Evolutionary conservation across 2,329 filamentous ascomycete species (phyloP).

Genomic region (Ascochyta viciae-villosae): DNA sequence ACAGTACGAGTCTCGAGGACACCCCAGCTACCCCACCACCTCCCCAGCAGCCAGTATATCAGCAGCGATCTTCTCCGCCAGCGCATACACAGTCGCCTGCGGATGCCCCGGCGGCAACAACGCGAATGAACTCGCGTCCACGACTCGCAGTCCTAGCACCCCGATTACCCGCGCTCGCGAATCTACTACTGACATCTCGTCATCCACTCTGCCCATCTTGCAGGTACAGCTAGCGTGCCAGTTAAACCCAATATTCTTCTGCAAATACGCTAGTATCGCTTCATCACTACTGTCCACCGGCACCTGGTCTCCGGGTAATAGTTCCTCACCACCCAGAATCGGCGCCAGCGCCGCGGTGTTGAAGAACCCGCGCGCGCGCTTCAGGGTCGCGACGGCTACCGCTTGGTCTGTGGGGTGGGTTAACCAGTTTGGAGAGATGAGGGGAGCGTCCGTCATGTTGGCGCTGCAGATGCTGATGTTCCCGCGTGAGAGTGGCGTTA

Average conservation of each 20-base stretch:
- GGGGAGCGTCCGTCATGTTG: too few species aligned
- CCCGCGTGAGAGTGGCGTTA: too few species aligned
- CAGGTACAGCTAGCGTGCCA: conserved; percentile 39
- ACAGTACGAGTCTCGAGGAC: neutral
- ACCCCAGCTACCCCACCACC: too few species aligned
- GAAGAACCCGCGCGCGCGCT: neutral
- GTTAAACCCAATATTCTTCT: conserved; percentile 17
- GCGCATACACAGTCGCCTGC: conserved; percentile 31
- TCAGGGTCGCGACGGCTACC: too few species aligned
- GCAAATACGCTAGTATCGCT: conserved; percentile 26
- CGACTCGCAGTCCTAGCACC: conserved; percentile 40
- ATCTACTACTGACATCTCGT: conserved; percentile 47
- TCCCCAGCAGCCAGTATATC: too few species aligned
- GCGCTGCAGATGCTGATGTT: too few species aligned
- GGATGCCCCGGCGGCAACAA: conserved; percentile 49
- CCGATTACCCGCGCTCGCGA: conserved; percentile 43
- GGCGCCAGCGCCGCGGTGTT: conserved; percentile 21
- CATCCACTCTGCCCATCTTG: conserved; percentile 36
- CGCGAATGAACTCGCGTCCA: conserved; percentile 43
- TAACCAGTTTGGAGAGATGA: too few species aligned
- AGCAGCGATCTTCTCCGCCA: conserved; percentile 38
- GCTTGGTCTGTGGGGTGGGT: too few species aligned
- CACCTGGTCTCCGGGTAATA: too few species aligned
- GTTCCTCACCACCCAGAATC: neutral
- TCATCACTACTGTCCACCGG: conserved; percentile 17